Base-by-base conservation (phyloP, 1,139 yeast genomes). In the Pichia cactophila region DNA sequence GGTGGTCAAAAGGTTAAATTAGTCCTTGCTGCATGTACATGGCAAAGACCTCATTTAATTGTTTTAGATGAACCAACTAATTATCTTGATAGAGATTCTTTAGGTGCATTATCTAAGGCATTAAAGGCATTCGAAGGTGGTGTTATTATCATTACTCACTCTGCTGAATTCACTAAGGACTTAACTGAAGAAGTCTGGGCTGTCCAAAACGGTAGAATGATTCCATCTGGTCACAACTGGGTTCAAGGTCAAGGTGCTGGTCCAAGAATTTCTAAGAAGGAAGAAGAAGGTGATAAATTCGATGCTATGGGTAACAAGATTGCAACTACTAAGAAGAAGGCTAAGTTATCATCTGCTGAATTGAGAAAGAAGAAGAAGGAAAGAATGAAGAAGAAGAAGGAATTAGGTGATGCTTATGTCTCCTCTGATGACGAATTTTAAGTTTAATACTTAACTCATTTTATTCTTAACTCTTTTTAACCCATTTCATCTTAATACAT, bases 311-410 rank as follows among this genome's bases (percentile, higher is more conserved):
- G 98, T 81, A 92, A 92, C 96, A 92, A 92, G 94, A 83, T 92
- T 75, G 90, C 88, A 66, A 77, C 86, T 71, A 88, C 80, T 72
- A 88, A 89, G 87, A 92, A 92, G 94, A 90, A 86, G 85, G 81
- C 81, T 76, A 92, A 90, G 86, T 82, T 92, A 72, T 86, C 97
- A 63, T 90, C 97, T 70, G 97, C 98, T 62, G 98, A 92, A 77
- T 81, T 92, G 74, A 87, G 98, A 83, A 92, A 92, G 96, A 92
- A 92, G 96, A 92, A 92, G 97, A 92, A 92, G 96, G 98, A 92
- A 80, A 89, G 98, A 84, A 90, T 92, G 97, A 88, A 86, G 87
- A 92, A 90, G 94, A 92, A 92, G 97, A 92, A 92, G 95, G 96
- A 86, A 75, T 76, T 89, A 73, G 97, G 97, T 81, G 98, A 92